A percentile compares a stretch with the other conserved stretches of the same genome.
These are phyloP conservation scores for Pseudonectria buxi DNA, from an alignment of 2,329 filamentous ascomycete species.

Conservation along the genomic window DNA sequence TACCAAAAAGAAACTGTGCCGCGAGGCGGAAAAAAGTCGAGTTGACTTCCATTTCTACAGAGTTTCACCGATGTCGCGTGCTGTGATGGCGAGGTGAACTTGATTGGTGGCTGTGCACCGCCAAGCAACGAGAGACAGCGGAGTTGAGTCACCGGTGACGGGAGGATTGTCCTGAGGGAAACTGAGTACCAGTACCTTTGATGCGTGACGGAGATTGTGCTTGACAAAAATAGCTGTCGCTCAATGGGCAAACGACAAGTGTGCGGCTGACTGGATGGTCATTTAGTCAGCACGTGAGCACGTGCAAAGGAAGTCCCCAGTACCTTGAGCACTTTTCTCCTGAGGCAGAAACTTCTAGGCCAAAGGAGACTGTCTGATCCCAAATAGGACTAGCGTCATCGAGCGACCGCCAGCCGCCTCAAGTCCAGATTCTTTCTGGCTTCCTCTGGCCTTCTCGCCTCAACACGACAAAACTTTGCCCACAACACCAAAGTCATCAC, in stretches of 20 bases:
- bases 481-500: conserved; percentile 35
- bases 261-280: not conserved
- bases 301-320: conserved; percentile 9
- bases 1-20: no score
- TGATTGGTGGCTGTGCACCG: no score
- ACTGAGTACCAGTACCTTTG: no score
- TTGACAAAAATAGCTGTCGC: conserved; percentile 9
- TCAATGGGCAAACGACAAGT: not conserved
- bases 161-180: no score
- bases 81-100: no score
- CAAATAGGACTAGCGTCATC: conserved; percentile 15
- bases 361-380: conserved; percentile 4
- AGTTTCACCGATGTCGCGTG: no score
- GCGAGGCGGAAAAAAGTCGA: no score
- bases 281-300: conserved; percentile 19
- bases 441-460: conserved; percentile 32
- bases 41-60: no score
- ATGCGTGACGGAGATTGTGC: no score
- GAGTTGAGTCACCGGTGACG: no score
- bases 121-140: no score
- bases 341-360: conserved; percentile 18
- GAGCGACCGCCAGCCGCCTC: conserved; percentile 30
- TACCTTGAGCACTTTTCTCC: conserved; percentile 10
- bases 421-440: conserved; percentile 40
- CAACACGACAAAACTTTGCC: conserved; percentile 39